These are phyloP conservation scores for Fusarium sp. DNA, from an alignment of 2,329 filamentous ascomycete species.

Conservation along the genomic window DNA sequence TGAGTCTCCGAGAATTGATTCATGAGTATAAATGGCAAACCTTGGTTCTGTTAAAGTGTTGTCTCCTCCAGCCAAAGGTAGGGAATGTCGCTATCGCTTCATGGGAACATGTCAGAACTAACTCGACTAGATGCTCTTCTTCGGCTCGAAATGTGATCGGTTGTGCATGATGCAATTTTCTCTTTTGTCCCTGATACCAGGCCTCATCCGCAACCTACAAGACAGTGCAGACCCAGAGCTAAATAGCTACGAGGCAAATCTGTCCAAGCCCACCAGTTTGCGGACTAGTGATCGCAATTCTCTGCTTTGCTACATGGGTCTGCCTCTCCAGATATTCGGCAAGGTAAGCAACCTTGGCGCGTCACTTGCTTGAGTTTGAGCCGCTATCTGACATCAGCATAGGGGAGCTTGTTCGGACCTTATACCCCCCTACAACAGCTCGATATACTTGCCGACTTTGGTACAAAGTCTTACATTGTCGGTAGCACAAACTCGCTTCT, in stretches of 20 bases:
- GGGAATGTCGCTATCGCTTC: conserved; percentile 4
- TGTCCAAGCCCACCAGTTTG: conserved; percentile 82
- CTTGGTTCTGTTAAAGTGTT: conserved; percentile 91
- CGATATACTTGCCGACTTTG: conserved; percentile 90
- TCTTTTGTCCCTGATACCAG: conserved; percentile 92
- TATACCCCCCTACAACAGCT: conserved; percentile 97
- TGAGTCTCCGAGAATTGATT: conserved; percentile 89
- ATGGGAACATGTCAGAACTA: background rate
- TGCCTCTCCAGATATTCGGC: conserved; percentile 94
- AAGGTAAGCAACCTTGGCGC: conserved; percentile 64
- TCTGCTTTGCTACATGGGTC: conserved; percentile 90
- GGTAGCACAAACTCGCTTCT: conserved; percentile 96
- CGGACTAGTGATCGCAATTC: conserved; percentile 93
- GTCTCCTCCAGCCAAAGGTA: conserved; percentile 94
- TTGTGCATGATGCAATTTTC: conserved; percentile 99
- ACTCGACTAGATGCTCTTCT: conserved; percentile 87
- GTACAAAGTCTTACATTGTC: conserved; percentile 96
- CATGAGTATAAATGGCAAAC: conserved; percentile 96
- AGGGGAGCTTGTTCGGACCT: conserved; percentile 94
- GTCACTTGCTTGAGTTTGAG: background rate
- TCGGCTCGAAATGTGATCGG: conserved; percentile 93
- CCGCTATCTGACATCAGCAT: conserved; percentile 29
- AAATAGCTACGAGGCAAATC: conserved; percentile 80
- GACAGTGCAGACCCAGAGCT: conserved; percentile 96
- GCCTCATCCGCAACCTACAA: conserved; percentile 88